Conservation (phyloP, 495 filamentous ascomycete genomes). For the Haplographium delicatum region DNA sequence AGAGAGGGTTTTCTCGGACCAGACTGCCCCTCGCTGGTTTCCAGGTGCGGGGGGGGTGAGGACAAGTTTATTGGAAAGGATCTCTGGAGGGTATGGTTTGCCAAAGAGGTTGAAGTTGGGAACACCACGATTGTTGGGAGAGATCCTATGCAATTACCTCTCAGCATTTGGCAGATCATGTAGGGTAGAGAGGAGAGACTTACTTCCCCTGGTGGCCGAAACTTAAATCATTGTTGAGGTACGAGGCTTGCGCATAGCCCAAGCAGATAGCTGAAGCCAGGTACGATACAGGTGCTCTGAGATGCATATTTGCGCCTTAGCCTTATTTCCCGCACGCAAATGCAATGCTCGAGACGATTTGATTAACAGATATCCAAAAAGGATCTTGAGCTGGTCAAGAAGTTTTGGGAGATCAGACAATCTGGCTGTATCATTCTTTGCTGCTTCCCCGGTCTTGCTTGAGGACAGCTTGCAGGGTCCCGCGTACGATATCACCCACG, state of each 20-base stretch:
- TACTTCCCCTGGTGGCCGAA: conserved; percentile 72
- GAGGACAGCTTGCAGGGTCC: conserved; percentile 27
- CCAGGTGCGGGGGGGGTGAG: conserved; percentile 86
- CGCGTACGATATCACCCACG: conserved; percentile 16
- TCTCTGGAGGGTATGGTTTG: conserved; percentile 61
- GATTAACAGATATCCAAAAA: too few relatives aligned
- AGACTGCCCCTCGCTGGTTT: conserved; percentile 76
- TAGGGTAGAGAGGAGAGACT: conserved; percentile 11
- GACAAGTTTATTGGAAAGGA: conserved; percentile 87
- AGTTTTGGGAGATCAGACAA: not conserved
- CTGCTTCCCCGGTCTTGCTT: conserved; percentile 10
- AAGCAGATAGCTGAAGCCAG: conserved; percentile 43
- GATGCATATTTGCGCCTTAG: conserved; percentile 13
- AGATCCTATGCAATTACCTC: conserved; percentile 13
- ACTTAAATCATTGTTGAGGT: conserved; percentile 58
- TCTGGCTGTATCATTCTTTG: conserved; percentile 1
- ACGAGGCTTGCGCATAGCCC: conserved; percentile 53
- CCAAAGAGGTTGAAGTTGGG: conserved; percentile 50
- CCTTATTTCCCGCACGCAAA: too few relatives aligned
- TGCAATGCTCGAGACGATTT: too few relatives aligned
- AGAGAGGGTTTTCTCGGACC: conserved; percentile 62
- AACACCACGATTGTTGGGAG: conserved; percentile 17
- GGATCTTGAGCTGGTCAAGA: not conserved
- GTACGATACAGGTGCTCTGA: conserved; percentile 19
- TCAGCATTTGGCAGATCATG: not conserved